Base-by-base conservation (phyloP, 2,329 filamentous ascomycete genomes). In the Aspergillus brunneoviolaceus region DNA sequence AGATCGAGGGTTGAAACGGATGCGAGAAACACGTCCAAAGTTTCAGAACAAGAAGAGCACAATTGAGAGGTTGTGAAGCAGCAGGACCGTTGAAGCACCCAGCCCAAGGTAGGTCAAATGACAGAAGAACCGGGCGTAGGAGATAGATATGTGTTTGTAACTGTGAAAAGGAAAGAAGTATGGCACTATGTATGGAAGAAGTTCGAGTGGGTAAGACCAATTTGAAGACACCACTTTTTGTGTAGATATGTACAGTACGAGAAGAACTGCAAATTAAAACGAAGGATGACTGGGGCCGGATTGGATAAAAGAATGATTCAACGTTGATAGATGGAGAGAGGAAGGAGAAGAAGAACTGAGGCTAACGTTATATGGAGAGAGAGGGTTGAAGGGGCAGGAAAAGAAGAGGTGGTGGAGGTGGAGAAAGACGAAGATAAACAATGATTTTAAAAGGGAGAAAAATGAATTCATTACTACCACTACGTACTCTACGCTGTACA, bases 361-460 rank as follows among this genome's bases (percentile, higher is more conserved):
- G 21, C 3, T 39, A 16, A 50, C 1, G 49, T 5, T 57, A 55
- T 48, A 51, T 23, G 53, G 53, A 61, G 25, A 60, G 39, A 57
- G 55, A 58, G 52, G 53, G 27, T 42, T 42, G 54, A 55, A 47
- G 50, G 64, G 59, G 53, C 16, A 53, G 56, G 45, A 54, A 48
- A 12, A 50, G 48, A 57, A 55, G 47, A 19, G 51, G 51, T 56
- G 60, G 51, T 59, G 53, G 23, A 23, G 23, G 58, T 51, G 27
- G 27, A 51, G 52, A 54, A 60, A 49, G 33, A 55, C 33, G 49
- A 50, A 60, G 54, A 56, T 45, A 52, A 56, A 57, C 51, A 48
- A 51, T 57, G 51, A 51, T 60, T 53, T 35, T 16, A 35, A 47
- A 58, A 52, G 25, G 51, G 23, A 39, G 33, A 51, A 35, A 39